A percentile compares a stretch with the other conserved stretches of the same genome.
phyloP scores from a whole-genome alignment of 257 asterid genomes.

The Solanum sparsipilum region DNA sequence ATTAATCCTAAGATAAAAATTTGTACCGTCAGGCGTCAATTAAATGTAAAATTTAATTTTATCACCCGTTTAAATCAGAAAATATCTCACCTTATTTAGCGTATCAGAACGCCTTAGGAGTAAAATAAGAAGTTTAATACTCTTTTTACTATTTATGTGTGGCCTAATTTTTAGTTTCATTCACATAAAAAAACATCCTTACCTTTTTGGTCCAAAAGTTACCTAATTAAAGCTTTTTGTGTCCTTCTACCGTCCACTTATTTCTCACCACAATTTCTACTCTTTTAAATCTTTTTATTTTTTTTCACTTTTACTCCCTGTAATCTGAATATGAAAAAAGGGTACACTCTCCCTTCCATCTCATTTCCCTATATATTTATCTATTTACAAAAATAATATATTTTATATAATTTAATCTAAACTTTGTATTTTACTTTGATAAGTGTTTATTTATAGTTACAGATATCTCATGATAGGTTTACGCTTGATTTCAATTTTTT shows the following conservation, averaged over 20 bases:
- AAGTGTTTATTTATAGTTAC: not conserved
- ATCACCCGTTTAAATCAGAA: not conserved
- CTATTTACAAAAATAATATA: not conserved
- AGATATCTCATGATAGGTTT: not conserved
- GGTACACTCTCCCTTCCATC: not conserved
- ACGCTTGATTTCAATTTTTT: not conserved
- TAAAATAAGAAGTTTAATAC: not conserved
- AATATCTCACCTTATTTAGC: not conserved
- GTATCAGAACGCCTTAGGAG: accelerated
- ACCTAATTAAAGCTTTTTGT: not conserved
- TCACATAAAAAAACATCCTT: not conserved
- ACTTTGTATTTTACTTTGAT: not conserved
- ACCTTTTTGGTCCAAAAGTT: not conserved
- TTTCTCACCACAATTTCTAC: not conserved
- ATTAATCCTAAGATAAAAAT: not conserved
- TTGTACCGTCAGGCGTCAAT: not conserved
- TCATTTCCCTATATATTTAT: not conserved
- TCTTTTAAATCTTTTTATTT: not conserved
- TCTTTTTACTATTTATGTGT: not conserved
- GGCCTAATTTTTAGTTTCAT: not conserved
- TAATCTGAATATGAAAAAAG: not conserved
- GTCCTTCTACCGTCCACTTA: conserved; percentile 10
- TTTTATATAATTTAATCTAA: not conserved
- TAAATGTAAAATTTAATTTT: not conserved
- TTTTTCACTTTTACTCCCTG: not conserved